Evolutionary conservation across 108 stramenopile species (phyloP), one percentile per base, ranked within the genome.

Genomic region (Skeletonema costatum): DNA sequence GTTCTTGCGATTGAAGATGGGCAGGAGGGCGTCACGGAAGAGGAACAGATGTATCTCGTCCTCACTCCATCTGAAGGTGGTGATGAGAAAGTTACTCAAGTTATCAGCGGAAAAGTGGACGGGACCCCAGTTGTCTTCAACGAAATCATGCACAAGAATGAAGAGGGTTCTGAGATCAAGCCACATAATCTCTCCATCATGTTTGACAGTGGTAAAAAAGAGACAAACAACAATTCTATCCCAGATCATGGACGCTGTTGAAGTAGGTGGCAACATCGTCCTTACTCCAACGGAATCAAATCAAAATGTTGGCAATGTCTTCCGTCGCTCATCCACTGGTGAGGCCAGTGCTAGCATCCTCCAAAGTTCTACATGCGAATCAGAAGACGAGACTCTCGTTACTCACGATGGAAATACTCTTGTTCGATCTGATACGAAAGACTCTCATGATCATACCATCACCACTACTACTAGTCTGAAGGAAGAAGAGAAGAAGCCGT

Each of bases 381-480:
- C 80, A 14, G 80, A 81, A 71, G 73, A 74, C 29, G 80, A 81
- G 30, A 74, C 69, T 17, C 68, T 74, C 19, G 19, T 71, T 11
- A 70, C 70, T 14, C 80, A 81, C 35, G 80, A 81, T 70, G 80
- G 80, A 8, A 74, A 69, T 53, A 81, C 80, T 9, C 56, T 81
- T 5, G 66, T 81, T 66, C 73, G 58, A 14, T 63, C 64, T 11
- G 50, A 51, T 17, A 41, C 72, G 0, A 73, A 71, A 1, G 73
- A 71, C 8, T 79, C 73, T 68, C 63, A 73, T 39, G 79, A 80
- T 63, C 68, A 80, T 68, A 80, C 79, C 4, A 74, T 80, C 42
- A 63, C 63, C 59, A 80, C 79, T 11, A 33, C 60, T 16, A 30
- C 70, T 19, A 71, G 39, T 21, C 62, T 64, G 32, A 38, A 39